Conservation (phyloP, 2,329 filamentous ascomycete species). For the Elsinoe australis region DNA sequence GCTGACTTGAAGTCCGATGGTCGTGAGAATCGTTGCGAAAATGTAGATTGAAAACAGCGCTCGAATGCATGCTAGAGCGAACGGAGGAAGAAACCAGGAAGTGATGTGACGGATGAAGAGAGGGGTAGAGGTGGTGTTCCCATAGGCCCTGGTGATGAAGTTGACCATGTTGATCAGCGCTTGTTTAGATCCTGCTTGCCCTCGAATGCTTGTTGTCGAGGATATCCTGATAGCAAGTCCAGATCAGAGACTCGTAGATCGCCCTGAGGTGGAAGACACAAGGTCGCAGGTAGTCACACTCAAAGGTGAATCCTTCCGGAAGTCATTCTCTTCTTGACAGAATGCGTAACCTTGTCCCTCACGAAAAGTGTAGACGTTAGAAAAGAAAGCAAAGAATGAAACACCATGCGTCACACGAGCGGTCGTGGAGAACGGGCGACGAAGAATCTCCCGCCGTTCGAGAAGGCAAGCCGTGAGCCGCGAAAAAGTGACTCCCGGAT, state of each 20-base stretch:
- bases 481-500: neutral
- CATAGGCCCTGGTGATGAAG: slow-evolving; percentile 19
- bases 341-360: no score
- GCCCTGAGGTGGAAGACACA: no score
- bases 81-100: slow-evolving; percentile 69
- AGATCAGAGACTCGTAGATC: no score
- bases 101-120: slow-evolving; percentile 56
- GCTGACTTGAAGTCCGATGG: slow-evolving; percentile 58
- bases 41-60: slow-evolving; percentile 53
- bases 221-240: no score
- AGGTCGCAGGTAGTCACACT: no score
- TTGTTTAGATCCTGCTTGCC: no score
- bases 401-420: slow-evolving; percentile 14
- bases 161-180: neutral
- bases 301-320: no score
- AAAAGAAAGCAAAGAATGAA: slow-evolving; percentile 8
- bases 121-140: slow-evolving; percentile 17
- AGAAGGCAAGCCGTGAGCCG: neutral
- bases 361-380: no score
- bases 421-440: neutral
- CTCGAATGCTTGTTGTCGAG: no score
- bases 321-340: no score
- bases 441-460: slow-evolving; percentile 1
- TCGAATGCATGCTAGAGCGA: slow-evolving; percentile 52
- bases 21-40: slow-evolving; percentile 61